Evolutionary conservation across 2,329 filamentous ascomycete species (phyloP).

Genomic region (Penicillium sp.): DNA sequence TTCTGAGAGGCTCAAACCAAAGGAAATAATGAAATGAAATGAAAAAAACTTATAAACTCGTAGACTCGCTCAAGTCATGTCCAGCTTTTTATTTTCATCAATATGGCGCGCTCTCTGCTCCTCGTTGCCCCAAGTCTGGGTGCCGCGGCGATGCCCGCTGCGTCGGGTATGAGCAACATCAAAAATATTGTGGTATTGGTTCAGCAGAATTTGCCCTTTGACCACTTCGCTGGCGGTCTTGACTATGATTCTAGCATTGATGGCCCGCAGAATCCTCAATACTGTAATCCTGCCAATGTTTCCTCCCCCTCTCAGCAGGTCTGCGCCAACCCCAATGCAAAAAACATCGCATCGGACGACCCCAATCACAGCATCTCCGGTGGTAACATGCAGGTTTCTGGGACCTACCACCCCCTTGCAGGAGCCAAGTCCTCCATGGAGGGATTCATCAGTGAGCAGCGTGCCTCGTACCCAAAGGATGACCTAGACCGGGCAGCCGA

Average conservation of each 20-base stretch:
- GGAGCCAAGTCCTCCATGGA: conserved; percentile 28
- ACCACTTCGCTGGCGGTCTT: conserved; percentile 37
- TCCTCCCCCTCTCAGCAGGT: conserved; percentile 23
- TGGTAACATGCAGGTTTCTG: conserved; percentile 38
- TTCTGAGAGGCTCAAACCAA: background rate
- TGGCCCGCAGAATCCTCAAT: conserved; percentile 24
- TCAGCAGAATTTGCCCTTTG: conserved; percentile 37
- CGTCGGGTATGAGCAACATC: conserved; percentile 29
- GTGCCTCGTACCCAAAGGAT: conserved; percentile 28
- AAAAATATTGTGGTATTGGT: conserved; percentile 45
- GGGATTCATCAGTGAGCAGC: conserved; percentile 40
- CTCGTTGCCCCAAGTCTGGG: conserved; percentile 7
- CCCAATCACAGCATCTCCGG: conserved; percentile 39
- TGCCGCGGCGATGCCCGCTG: conserved; percentile 5
- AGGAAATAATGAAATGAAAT: background rate
- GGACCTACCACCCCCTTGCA: conserved; percentile 30
- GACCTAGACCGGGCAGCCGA: conserved; percentile 35
- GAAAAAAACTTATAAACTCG: background rate
- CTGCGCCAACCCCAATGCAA: conserved; percentile 32
- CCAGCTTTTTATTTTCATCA: background rate
- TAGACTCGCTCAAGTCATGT: background rate
- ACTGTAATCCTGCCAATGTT: conserved; percentile 36
- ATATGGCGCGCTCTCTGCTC: conserved; percentile 4
- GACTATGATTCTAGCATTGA: conserved; percentile 33
- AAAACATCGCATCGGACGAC: conserved; percentile 36